Conservation (phyloP, 768 basidiomycete genomes). For the Psilocybe cubensis region DNA sequence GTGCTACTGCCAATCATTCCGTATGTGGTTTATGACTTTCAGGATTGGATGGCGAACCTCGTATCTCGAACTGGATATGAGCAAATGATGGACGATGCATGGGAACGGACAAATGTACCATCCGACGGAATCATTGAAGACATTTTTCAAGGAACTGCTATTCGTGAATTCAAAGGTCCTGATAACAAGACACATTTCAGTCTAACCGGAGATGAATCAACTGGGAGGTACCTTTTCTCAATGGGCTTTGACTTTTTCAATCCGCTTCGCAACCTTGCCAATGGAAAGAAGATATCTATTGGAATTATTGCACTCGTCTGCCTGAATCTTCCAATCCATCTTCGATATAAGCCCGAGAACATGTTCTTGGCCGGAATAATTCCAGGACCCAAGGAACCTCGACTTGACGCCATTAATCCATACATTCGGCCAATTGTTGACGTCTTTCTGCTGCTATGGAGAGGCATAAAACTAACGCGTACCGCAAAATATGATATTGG, state of each 20-base stretch:
- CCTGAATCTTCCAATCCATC: slow-evolving; percentile 34
- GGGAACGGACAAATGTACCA: not conserved
- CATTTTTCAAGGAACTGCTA: not conserved
- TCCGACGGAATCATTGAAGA: not conserved
- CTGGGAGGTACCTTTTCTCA: not conserved
- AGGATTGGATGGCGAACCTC: slow-evolving; percentile 31
- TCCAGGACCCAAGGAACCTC: slow-evolving; percentile 28
- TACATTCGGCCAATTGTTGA: slow-evolving; percentile 38
- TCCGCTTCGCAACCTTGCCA: slow-evolving; percentile 28
- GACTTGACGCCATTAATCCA: slow-evolving; percentile 34
- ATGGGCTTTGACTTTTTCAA: slow-evolving; percentile 31
- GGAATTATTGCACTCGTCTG: slow-evolving; percentile 30
- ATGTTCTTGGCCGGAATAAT: slow-evolving; percentile 34
- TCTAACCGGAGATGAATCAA: not conserved
- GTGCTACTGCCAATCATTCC: slow-evolving; percentile 21
- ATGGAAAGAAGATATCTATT: slow-evolving; percentile 24
- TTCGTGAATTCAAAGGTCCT: not conserved
- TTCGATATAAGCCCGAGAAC: slow-evolving; percentile 33
- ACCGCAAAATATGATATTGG: slow-evolving; percentile 26
- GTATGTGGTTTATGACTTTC: slow-evolving; percentile 19
- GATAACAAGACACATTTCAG: slow-evolving; percentile 22
- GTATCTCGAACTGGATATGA: slow-evolving; percentile 28
- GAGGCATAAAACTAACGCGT: slow-evolving; percentile 26
- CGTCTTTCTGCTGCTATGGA: slow-evolving; percentile 33
- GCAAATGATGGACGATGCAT: slow-evolving; percentile 25